Conservation (phyloP, 805 yeast genomes). For the Sugiyamaella valdiviana region DNA sequence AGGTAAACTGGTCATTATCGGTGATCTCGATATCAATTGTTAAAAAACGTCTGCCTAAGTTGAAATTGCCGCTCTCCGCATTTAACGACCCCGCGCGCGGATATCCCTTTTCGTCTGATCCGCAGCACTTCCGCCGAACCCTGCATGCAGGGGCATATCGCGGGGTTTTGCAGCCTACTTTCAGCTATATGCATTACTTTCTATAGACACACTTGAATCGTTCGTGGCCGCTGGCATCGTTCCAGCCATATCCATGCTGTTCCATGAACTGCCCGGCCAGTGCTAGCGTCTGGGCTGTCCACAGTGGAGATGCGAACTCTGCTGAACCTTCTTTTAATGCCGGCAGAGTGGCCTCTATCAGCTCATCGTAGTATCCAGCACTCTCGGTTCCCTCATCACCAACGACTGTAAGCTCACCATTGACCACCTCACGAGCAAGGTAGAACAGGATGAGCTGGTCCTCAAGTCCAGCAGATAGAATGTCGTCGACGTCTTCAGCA, state of each 20-base stretch:
- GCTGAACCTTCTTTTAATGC: neutral
- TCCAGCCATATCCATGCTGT: slow-evolving; percentile 1
- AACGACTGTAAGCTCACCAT: neutral
- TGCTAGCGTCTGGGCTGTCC: slow-evolving; percentile 1
- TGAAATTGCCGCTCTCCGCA: too few relatives aligned
- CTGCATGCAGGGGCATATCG: too few relatives aligned
- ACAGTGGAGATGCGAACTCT: neutral
- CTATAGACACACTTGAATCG: slow-evolving; percentile 2
- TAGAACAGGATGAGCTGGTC: slow-evolving; percentile 12
- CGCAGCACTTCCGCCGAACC: too few relatives aligned
- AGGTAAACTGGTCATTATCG: neutral
- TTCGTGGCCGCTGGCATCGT: slow-evolving; percentile 3
- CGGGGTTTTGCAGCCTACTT: too few relatives aligned
- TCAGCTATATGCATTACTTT: too few relatives aligned
- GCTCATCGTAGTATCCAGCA: slow-evolving; percentile 1
- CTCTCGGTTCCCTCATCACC: neutral
- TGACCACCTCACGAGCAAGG: slow-evolving; percentile 6
- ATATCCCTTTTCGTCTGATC: too few relatives aligned
- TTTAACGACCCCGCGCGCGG: too few relatives aligned
- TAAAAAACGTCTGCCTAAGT: too few relatives aligned
- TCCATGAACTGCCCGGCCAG: slow-evolving; percentile 5
- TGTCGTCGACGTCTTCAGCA: slow-evolving; percentile 5
- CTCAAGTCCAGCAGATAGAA: slow-evolving; percentile 12
- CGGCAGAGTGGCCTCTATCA: neutral
- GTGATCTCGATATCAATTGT: too few relatives aligned